Base-by-base conservation (phyloP, 1,284 basidiomycete genomes). In the Malassezia vespertilionis region DNA sequence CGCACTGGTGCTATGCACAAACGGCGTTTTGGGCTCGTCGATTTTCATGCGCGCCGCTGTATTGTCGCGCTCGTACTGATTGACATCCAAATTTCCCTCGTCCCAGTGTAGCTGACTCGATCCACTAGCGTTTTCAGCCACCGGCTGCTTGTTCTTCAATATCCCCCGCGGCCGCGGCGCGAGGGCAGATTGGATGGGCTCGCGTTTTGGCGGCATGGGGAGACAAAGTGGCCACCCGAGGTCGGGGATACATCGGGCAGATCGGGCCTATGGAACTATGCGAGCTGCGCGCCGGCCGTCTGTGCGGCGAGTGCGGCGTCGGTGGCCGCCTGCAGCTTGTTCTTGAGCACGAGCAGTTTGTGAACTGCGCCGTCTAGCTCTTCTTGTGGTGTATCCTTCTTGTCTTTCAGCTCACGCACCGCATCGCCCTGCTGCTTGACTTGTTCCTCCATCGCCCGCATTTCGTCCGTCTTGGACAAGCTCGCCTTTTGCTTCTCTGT, bases 11-110 rank as follows among this genome's bases (percentile, higher is more conserved):
- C 58, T 56, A 12, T 58, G 55, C n/a, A 70, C 67, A 31, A 70
- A 70, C 12, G 67, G 67, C 3, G 67, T 70, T 51, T 70, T 70
- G 40, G 67, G 67, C 52, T 70, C 67, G 38, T 70, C 67, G 34
- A 70, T 66, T 40, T 56, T 67, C 67, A 70, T 70, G n/a, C 67
- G 55, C 20, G 63, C 53, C 22, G 51, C 61, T 40, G 59, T 54
- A 33, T 58, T 55, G 28, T 67, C 64, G 12, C 61, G 54, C 37
- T 69, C 58, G 35, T 64, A 57, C 42, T 70, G 59, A 54, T 70
- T 62, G 17, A 65, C 47, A 20, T 65, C 58, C 27, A 70, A 51
- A 36, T 70, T 70, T 33, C 56, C 40, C 44, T 70, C 67, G 46
- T 70, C 67, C 67, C 67, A 70, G 23, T 63, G 60, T 18, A 70